Percentiles rank a stretch among this genome's conserved stretches.
These are phyloP conservation scores for Ensete ventricosum DNA, from an alignment of 176 grass and related monocot species.

Conservation along the genomic window DNA sequence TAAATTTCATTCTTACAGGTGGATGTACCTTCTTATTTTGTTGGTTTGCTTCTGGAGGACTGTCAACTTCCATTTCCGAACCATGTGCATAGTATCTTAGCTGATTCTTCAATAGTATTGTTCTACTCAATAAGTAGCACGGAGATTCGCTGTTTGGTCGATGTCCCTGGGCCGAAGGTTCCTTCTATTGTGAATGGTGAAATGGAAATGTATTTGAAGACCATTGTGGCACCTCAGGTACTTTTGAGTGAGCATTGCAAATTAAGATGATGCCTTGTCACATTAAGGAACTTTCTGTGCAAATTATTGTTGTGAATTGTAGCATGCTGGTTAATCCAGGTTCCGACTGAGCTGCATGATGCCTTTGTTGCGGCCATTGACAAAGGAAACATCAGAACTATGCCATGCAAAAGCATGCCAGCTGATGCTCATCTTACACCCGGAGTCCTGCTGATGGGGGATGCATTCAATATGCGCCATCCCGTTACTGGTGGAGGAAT, in stretches of 20 bases:
- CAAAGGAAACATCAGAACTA: no score
- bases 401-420: no score
- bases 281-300: neutral
- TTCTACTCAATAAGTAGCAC: slow-evolving; percentile 93
- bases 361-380: slow-evolving; percentile 23
- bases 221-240: slow-evolving; percentile 87
- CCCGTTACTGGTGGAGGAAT: slow-evolving; percentile 92
- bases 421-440: slow-evolving; percentile 75
- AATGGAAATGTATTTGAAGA: slow-evolving; percentile 93
- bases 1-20: slow-evolving; percentile 40
- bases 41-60: slow-evolving; percentile 81
- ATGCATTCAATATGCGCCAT: slow-evolving; percentile 96
- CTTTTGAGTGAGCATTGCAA: neutral
- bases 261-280: neutral
- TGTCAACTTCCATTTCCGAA: slow-evolving; percentile 71
- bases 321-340: slow-evolving; percentile 4
- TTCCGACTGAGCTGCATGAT: slow-evolving; percentile 61
- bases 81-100: slow-evolving; percentile 79
- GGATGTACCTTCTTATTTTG: slow-evolving; percentile 89
- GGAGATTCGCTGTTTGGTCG: slow-evolving; percentile 85
- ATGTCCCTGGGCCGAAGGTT: slow-evolving; percentile 87
- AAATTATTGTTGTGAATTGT: no score
- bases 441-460: slow-evolving; percentile 90
- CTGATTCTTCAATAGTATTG: slow-evolving; percentile 83
- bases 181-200: slow-evolving; percentile 79